A percentile compares a stretch with the other conserved stretches of the same genome.
phyloP scores from a whole-genome alignment of 2,329 filamentous ascomycete species.

The Curvularia sp. region DNA sequence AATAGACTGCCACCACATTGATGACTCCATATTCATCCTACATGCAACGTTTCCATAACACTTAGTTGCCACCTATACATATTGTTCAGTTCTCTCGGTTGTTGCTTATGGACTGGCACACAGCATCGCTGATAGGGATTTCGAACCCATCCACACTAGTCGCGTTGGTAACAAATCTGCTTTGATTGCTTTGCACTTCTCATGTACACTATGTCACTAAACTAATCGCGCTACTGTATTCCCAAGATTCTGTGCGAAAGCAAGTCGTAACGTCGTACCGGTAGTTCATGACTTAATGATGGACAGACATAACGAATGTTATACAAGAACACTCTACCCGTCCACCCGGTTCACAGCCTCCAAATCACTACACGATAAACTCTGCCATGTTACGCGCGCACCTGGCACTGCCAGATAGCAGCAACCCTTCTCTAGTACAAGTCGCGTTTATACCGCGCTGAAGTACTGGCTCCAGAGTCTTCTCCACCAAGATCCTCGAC shows the following conservation, averaged over 20 bases:
- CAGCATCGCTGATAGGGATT: not conserved
- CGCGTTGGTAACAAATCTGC: not conserved
- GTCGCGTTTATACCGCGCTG: not conserved
- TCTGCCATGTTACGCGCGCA: not conserved
- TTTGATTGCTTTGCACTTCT: not conserved
- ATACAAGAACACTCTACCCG: not conserved
- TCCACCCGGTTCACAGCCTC: not conserved
- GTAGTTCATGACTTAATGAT: not conserved
- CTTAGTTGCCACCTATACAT: not conserved
- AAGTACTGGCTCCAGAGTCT: not conserved
- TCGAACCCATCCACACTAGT: not conserved
- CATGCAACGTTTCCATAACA: constrained; percentile 12
- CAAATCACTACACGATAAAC: not conserved
- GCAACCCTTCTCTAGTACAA: not conserved
- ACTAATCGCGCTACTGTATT: not conserved
- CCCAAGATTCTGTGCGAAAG: not conserved
- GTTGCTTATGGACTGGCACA: not conserved
- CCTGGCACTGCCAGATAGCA: not conserved
- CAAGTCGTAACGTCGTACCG: not conserved
- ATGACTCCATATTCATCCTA: constrained; percentile 10
- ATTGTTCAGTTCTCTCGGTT: not conserved
- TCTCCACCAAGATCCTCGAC: not conserved
- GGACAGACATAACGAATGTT: not conserved
- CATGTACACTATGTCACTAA: not conserved
- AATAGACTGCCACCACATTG: constrained; percentile 5